Evolutionary conservation across 352 stramenopile species (phyloP), one percentile per base, ranked within the genome.

Genomic region (Thalassiosira exigua): DNA sequence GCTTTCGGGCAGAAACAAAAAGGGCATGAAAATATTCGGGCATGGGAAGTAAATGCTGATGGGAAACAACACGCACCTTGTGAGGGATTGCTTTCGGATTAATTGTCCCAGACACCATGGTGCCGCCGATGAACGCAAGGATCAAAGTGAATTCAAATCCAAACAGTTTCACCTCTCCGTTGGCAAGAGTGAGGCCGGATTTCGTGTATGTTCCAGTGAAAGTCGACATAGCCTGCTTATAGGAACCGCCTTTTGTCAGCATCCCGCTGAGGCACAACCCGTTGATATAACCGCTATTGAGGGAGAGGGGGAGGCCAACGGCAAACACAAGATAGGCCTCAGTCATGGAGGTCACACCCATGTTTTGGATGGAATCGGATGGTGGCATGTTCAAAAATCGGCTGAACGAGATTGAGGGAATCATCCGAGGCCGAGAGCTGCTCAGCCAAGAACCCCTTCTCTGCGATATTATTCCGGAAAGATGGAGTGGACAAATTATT

Each of bases 201-300:
- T 78, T 89, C 0, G 81, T 90, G 50, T 75, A 92, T 3, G 83
- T 74, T 14, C 69, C 83, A 11, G 86, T 92, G 3, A 92, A 75
- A 29, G 80, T 77, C 7, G 86, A 60, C 46, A 82, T 72, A 30
- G 53, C 71, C 33, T 90, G 81, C 9, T 48, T 32, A 29, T 33
- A 17, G 0, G 33, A 68, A 4, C 60, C 64, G 17, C 69, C 54
- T 21, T 68, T 48, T 0, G 56, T 46, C 11, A 90, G 24, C 50
- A 79, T 24, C 19, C 86, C 86, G 21, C 64, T 72, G 1, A 92
- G 33, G 56, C 69, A 85, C 22, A 64, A 52, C 14, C 83, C 84
- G 69, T 92, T 92, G 46, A 88, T 82, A 36, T 81, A 88, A 12
- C 86, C 86, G 36, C 69, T 86, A 52, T 92, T 92, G 19, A 89